phyloP scores from a whole-genome alignment of 1,284 basidiomycete genomes.

The Sanghuangporus baumii region DNA sequence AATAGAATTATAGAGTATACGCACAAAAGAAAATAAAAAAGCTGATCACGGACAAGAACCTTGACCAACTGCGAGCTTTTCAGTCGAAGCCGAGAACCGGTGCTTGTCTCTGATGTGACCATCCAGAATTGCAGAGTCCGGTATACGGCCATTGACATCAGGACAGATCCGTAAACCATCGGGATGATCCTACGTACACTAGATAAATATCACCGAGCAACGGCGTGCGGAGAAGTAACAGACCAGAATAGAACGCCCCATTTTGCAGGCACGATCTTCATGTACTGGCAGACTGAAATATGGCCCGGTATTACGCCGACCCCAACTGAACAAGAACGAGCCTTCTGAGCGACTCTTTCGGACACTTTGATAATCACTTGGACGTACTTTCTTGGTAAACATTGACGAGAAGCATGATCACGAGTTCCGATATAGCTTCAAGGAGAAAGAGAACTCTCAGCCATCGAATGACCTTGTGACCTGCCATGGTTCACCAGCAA shows the following conservation, averaged over 20 bases:
- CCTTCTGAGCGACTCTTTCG: background rate
- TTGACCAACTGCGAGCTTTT: background rate
- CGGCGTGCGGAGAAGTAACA: background rate
- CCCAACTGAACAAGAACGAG: background rate
- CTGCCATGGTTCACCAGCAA: background rate
- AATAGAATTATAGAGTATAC: background rate
- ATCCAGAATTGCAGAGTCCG: background rate
- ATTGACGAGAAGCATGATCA: background rate
- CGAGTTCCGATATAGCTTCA: background rate
- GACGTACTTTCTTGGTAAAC: background rate
- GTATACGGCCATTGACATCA: slow-evolving; percentile 5
- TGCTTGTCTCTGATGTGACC: background rate
- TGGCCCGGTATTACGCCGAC: background rate
- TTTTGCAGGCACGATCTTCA: background rate
- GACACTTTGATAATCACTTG: background rate
- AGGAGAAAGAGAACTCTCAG: background rate
- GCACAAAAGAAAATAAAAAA: slow-evolving; percentile 5
- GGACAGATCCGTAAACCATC: background rate
- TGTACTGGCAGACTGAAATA: background rate
- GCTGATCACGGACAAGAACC: slow-evolving; percentile 4
- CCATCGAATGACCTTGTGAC: background rate
- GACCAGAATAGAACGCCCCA: slow-evolving; percentile 1
- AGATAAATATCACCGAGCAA: too few species aligned
- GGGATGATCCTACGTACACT: slow-evolving; percentile 2
- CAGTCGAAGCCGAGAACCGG: background rate